Evolutionary conservation across 495 filamentous ascomycete genomes (phyloP), one percentile per base, ranked within the genome.

Genomic region (Penicillium fimorum): DNA sequence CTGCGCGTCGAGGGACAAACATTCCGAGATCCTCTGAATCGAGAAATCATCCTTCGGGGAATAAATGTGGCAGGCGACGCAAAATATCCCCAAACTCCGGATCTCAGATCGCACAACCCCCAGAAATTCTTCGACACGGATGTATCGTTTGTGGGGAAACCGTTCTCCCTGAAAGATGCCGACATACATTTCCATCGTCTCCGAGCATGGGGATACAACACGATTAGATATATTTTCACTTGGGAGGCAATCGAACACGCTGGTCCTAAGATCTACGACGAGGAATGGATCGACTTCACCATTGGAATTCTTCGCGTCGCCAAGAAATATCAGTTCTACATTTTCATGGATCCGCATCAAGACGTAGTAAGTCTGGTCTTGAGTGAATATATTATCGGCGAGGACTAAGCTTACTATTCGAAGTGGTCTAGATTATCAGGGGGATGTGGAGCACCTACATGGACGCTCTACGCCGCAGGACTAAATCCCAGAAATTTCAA

Each of bases 261-360:
- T 13, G 94, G 92, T 0, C 94, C 94, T 15, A 91, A 91, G 1
- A 89, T 79, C 57, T 98, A 97, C 71, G 94, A 98, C 58, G 89
- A 98, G 63, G 89, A 91, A 57, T 98, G 90, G 88, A 90, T 96
- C 55, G 73, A 88, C 47, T 89, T 93, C 66, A 97, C 95, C 1
- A 91, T 97, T 57, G 81, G 86, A 27, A 74, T 97, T n/a, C 76
- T 98, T 50, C 81, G 91, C 42, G 73, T 89, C 30, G 92, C 92
- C 33, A 97, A 90, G 67, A 76, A 86, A 24, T 96, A 96, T 75
- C 88, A 89, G 22, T 97, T 98, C 67, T 93, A 93, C 67, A 76
- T 98, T 40, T 97, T 97, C 65, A 94, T 98, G 89, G 94, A 98
- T 60, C 92, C 93, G 18, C 92, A 97, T 71, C 92, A 97, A 76